phyloP scores from a whole-genome alignment of 78 protist genomes.

The Dictyostelium intermedium region DNA sequence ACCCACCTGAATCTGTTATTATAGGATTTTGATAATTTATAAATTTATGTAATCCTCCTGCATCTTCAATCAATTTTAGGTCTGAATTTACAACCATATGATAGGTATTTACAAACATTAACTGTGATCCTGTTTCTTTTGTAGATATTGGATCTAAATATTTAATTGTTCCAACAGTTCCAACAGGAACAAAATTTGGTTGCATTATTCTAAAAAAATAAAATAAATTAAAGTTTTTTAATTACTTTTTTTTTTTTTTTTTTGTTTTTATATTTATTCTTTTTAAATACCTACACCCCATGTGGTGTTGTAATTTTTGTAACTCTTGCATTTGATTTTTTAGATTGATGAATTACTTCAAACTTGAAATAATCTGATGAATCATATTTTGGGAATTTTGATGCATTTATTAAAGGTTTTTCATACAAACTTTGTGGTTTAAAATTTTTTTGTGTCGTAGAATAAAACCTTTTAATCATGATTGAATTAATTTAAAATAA shows the following conservation, averaged over 20 bases:
- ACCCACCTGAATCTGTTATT: slow-evolving; percentile 92
- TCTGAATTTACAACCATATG: slow-evolving; percentile 90
- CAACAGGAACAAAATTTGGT: slow-evolving; percentile 85
- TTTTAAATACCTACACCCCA: slow-evolving; percentile 40
- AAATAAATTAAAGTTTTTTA: neutral
- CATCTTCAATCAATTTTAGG: slow-evolving; percentile 30
- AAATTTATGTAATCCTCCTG: slow-evolving; percentile 89
- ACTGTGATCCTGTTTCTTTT: slow-evolving; percentile 44
- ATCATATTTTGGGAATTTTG: neutral
- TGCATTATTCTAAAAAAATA: slow-evolving; percentile 42
- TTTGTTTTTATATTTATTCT: neutral
- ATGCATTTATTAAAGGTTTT: neutral
- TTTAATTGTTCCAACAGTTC: slow-evolving; percentile 80
- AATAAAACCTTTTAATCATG: neutral
- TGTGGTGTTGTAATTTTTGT: slow-evolving; percentile 77
- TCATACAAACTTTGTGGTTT: neutral
- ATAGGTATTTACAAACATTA: slow-evolving; percentile 90
- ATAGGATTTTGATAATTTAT: slow-evolving; percentile 81
- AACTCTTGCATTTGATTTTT: slow-evolving; percentile 72
- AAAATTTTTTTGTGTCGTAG: neutral
- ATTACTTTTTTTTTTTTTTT: neutral
- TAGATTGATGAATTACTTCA: slow-evolving; percentile 72
- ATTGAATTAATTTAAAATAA: too few species aligned
- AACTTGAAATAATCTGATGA: slow-evolving; percentile 49
- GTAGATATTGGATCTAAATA: slow-evolving; percentile 49